Base-by-base conservation (phyloP, 202 grass and related monocot genomes). In the Cymbopogon flexuosus region DNA sequence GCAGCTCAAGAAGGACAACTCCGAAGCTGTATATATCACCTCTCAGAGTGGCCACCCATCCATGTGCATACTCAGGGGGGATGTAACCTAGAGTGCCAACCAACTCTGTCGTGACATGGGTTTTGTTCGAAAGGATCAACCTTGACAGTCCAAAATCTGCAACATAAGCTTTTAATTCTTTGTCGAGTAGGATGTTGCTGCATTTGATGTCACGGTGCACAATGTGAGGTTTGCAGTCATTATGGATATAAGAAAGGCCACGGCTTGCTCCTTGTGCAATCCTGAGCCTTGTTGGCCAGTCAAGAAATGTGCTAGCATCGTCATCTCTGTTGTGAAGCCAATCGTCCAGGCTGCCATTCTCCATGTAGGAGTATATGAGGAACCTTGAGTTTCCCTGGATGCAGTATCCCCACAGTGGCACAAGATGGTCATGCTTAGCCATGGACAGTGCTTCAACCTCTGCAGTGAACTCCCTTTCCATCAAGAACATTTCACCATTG, bases 181-280 rank as follows among this genome's bases (percentile, higher is more conserved):
- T 74, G 36, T 93, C 91, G 3, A 97, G 79, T 35, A 97, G 87
- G 81, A 97, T 97, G 80, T 97, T 97, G 42, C 91, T 97, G 35
- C 84, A 90, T 62, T 97, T 97, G 18, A 97, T 93, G 68, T 97
- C 93, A 52, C 91, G 91, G 21, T 97, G 93, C 27, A 97, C 72
- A 21, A 97, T 97, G 0, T 88, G 86, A 30, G 90, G 90, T 12
- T 89, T 90, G 42, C 89, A 97, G 12, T 61, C 85, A 39, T 91
- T 5, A 80, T 97, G 93, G 72, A 97, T 89, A 39, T 93, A 89
- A 59, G 79, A 83, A 60, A 97, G 80, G 18, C 88, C 93, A 10
- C 49, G 42, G 36, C 88, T 85, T 37, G 90, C 61, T 65, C 93
- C 93, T 46, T 74, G 59, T 6, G 88, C 90, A 6, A 97, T 90